Conservation (phyloP, 2,329 filamentous ascomycete genomes). For the Stachybotrys elegans region DNA sequence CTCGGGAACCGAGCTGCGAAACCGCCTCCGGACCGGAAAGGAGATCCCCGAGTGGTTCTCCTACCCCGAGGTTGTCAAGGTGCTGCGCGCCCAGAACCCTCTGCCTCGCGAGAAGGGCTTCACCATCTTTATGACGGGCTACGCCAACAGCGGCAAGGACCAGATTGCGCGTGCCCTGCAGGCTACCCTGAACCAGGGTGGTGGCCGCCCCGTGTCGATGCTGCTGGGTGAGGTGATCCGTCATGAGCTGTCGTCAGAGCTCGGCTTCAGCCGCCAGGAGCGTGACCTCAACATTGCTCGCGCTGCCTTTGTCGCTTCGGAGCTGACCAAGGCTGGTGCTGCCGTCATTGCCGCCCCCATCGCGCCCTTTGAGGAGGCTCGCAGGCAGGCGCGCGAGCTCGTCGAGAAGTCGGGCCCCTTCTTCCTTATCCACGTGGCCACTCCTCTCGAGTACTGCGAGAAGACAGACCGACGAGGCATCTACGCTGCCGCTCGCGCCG, state of each 20-base stretch:
- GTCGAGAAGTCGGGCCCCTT: constrained; percentile 87
- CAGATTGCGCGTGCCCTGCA: constrained; percentile 92
- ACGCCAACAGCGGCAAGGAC: constrained; percentile 96
- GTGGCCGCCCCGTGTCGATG: constrained; percentile 88
- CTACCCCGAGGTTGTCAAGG: constrained; percentile 96
- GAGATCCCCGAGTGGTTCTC: constrained; percentile 99
- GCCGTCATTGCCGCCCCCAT: constrained; percentile 97
- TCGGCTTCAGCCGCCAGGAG: constrained; percentile 91
- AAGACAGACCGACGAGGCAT: constrained; percentile 91
- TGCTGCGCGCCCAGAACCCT: constrained; percentile 93
- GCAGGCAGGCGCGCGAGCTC: constrained; percentile 73
- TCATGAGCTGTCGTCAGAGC: constrained; percentile 85
- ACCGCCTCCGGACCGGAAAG: constrained; percentile 82
- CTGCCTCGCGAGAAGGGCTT: constrained; percentile 89
- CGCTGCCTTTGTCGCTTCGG: constrained; percentile 92
- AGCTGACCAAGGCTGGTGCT: constrained; percentile 87
- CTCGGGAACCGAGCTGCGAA: constrained; percentile 84
- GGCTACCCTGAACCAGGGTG: constrained; percentile 96
- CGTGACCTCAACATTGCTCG: constrained; percentile 92
- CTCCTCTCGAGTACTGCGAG: constrained; percentile 86
- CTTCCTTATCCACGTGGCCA: constrained; percentile 93
- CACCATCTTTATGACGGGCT: constrained; percentile 96
- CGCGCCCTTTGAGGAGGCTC: constrained; percentile 79
- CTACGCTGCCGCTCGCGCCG: constrained; percentile 76
- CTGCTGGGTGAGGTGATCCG: constrained; percentile 95